Percentiles rank a stretch among this genome's conserved stretches.
Conservation (phyloP, 140 eudicot genomes). For the Bidens hawaiensis region DNA sequence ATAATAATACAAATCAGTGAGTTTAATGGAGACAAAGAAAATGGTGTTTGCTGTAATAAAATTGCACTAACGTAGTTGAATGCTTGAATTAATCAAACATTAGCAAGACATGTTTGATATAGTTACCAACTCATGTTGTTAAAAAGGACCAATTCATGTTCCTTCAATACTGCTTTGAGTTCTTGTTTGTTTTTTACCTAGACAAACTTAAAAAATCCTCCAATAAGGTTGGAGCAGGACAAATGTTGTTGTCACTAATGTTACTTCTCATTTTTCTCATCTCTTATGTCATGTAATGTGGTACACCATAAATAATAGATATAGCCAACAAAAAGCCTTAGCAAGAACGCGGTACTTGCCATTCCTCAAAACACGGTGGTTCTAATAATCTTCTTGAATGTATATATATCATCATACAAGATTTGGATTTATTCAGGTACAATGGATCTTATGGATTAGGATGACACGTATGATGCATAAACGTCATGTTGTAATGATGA, state of each 20-base stretch:
- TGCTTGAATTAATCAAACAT: constrained; percentile 4
- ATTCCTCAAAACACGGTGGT: neutral
- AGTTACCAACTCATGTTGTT: constrained; percentile 12
- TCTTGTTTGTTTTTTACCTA: constrained; percentile 12
- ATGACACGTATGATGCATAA: neutral
- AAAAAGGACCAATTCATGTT: constrained; percentile 2
- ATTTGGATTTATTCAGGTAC: constrained; percentile 6
- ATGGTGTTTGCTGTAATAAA: neutral
- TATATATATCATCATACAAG: neutral
- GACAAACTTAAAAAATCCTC: neutral
- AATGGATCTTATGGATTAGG: constrained; percentile 1
- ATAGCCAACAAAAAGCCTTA: constrained; percentile 20
- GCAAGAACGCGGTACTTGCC: neutral
- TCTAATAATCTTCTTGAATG: neutral
- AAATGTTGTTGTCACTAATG: constrained; percentile 13
- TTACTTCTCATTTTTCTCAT: neutral
- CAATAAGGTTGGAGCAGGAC: constrained; percentile 1
- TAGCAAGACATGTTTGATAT: neutral
- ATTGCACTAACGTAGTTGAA: constrained; percentile 4
- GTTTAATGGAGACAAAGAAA: neutral
- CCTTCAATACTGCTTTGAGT: constrained; percentile 10
- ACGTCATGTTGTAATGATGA: neutral
- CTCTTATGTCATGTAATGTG: neutral
- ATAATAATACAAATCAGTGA: too few relatives aligned
- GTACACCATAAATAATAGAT: neutral